These are phyloP conservation scores for Plasmodium vivax DNA, from an alignment of 169 alveolate genomes.

Conservation along the genomic window DNA sequence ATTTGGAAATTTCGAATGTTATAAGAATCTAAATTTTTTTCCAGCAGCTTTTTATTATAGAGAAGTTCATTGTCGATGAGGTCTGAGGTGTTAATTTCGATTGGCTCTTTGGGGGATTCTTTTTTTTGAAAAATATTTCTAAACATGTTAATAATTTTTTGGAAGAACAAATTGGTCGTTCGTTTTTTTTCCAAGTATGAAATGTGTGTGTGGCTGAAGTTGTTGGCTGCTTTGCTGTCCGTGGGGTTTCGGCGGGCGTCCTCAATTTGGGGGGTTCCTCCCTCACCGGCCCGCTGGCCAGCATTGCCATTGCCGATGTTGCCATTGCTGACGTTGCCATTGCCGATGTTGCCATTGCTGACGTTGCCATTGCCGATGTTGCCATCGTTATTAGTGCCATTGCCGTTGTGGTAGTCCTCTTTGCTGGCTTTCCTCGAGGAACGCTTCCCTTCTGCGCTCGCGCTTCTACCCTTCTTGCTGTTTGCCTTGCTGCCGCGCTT, in stretches of 20 bases:
- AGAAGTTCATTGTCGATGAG: slow-evolving; percentile 42
- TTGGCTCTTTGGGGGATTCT: slow-evolving; percentile 22
- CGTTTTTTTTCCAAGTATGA: slow-evolving; percentile 50
- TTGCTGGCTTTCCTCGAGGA: background rate
- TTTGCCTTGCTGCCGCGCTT: background rate
- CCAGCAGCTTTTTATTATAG: slow-evolving; percentile 41
- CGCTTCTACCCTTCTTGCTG: background rate
- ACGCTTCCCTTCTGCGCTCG: background rate
- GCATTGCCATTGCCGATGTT: background rate
- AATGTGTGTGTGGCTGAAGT: background rate
- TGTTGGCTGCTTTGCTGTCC: background rate
- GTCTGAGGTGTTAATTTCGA: slow-evolving; percentile 23
- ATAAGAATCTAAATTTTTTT: slow-evolving; percentile 59
- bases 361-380: background rate
- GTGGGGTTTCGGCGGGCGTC: background rate
- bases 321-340: too few species aligned
- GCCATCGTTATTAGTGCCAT: background rate
- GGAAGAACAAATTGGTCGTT: slow-evolving; percentile 34
- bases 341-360: too few species aligned
- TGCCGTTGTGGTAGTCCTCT: background rate
- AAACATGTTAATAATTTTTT: slow-evolving; percentile 10
- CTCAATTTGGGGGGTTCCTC: background rate
- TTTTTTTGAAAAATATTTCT: slow-evolving; percentile 25
- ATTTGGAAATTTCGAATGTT: slow-evolving; percentile 47
- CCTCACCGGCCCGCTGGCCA: background rate